Evolutionary conservation across 148 eudicot genomes (phyloP).

Genomic region (Amaranthus hypochondriacus): DNA sequence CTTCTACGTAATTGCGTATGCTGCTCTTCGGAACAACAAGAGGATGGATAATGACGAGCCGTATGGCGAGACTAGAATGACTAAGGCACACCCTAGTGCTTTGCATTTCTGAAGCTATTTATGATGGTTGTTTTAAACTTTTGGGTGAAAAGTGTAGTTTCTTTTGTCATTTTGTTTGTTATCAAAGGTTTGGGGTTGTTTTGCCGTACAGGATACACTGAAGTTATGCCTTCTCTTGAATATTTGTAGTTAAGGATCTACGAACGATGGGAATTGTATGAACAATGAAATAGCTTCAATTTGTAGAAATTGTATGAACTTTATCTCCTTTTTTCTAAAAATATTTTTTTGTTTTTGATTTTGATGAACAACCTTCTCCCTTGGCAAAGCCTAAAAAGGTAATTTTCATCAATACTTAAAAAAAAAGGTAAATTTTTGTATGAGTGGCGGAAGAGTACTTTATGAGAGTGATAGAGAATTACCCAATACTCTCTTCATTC

Average conservation of each 20-base stretch:
- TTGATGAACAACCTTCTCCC: background rate
- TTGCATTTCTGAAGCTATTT: conserved; percentile 43
- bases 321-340: background rate
- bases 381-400: no score
- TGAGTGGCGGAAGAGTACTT: no score
- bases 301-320: background rate
- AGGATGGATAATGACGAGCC: conserved; percentile 79
- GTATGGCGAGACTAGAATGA: conserved; percentile 82
- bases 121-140: background rate
- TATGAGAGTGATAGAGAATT: no score
- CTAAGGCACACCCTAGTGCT: conserved; percentile 68
- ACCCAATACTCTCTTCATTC: no score
- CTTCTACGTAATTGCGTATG: conserved; percentile 61
- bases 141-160: background rate
- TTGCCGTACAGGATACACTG: background rate
- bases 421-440: no score
- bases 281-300: background rate
- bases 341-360: background rate
- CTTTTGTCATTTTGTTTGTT: background rate
- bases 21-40: conserved; percentile 84
- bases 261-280: background rate
- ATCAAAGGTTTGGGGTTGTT: conserved; percentile 3
- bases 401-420: no score
- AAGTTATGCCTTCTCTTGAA: conserved; percentile 1
- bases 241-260: conserved; percentile 16